phyloP scores from a whole-genome alignment of 345 rosid species.

The Acer saccharum region DNA sequence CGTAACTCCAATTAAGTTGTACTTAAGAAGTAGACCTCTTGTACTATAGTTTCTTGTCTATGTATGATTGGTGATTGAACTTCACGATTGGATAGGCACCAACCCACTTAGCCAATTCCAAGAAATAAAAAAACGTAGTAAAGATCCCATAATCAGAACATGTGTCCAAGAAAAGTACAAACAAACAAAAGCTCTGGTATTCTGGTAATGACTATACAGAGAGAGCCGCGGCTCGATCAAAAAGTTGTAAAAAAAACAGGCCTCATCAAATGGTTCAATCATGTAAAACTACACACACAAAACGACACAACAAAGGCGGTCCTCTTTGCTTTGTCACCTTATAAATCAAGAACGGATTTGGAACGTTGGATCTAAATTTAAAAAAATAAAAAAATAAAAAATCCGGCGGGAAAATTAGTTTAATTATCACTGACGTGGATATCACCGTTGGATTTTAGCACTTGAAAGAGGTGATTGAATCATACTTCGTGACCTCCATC shows the following conservation, averaged over 20 bases:
- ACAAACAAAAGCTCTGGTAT: background rate
- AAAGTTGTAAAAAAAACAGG: background rate
- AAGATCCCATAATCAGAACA: constrained; percentile 2
- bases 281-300: constrained; percentile 34
- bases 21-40: too few relatives aligned
- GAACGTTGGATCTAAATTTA: constrained; percentile 5
- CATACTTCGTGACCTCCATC: constrained; percentile 37
- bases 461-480: constrained; percentile 25
- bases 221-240: constrained; percentile 2
- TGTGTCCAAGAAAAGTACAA: background rate
- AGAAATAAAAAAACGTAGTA: background rate
- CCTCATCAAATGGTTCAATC: background rate
- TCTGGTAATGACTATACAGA: background rate
- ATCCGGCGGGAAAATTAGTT: constrained; percentile 31
- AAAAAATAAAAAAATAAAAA: too few relatives aligned
- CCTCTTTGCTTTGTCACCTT: constrained; percentile 33
- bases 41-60: background rate
- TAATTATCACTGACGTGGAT: constrained; percentile 34
- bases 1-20: background rate
- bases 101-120: constrained; percentile 7
- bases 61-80: background rate
- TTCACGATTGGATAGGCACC: constrained; percentile 1
- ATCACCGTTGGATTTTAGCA: constrained; percentile 34
- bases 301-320: constrained; percentile 46
- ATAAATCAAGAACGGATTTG: constrained; percentile 28